Evolutionary conservation across 768 basidiomycete genomes (phyloP).

Genomic region (Boletus subparvulus): DNA sequence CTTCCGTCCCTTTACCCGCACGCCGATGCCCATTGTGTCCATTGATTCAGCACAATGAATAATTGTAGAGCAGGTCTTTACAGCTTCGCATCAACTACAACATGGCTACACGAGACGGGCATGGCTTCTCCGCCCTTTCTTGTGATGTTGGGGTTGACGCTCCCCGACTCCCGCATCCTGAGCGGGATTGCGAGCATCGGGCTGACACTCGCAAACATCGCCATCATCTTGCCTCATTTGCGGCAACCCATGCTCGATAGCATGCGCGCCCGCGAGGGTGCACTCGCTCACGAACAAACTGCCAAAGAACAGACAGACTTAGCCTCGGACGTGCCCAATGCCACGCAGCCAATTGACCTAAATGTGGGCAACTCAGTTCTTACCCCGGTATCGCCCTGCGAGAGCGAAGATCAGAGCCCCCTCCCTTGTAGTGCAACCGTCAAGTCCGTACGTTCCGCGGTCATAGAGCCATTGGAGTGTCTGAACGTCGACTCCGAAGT

Average conservation of each 20-base stretch:
- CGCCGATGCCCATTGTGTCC: conserved; percentile 3
- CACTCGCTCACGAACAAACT: background rate
- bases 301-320: background rate
- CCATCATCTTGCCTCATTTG: conserved; percentile 21
- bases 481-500: background rate
- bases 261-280: background rate
- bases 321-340: background rate
- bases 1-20: background rate
- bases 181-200: conserved; percentile 25
- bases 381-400: background rate
- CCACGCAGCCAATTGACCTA: background rate
- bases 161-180: conserved; percentile 29
- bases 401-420: background rate
- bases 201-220: conserved; percentile 26
- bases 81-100: conserved; percentile 19
- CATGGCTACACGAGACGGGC: conserved; percentile 23
- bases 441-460: background rate
- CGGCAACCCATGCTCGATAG: conserved; percentile 22
- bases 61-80: conserved; percentile 30
- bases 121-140: conserved; percentile 26
- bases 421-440: background rate
- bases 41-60: conserved; percentile 17
- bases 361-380: background rate
- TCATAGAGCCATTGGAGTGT: background rate
- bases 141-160: conserved; percentile 22